phyloP scores from a whole-genome alignment of 2,329 filamentous ascomycete species.

The Aureobasidium zeae region DNA sequence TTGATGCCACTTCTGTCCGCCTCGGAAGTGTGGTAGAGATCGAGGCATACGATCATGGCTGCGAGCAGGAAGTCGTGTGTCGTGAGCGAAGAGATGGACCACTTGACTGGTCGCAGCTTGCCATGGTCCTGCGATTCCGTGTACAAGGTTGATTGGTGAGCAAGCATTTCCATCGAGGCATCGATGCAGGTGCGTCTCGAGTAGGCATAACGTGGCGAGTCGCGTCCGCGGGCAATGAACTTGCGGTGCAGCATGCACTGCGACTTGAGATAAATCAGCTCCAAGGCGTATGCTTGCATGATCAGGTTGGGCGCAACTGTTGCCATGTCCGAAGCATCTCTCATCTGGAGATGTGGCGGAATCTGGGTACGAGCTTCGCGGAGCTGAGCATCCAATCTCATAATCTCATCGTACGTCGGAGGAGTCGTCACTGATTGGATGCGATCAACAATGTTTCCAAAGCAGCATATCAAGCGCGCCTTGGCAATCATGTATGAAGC shows the following conservation, averaged over 20 bases:
- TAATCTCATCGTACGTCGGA: conserved; percentile 50
- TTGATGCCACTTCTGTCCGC: conserved; percentile 32
- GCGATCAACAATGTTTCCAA: conserved; percentile 62
- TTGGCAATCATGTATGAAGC: conserved; percentile 74
- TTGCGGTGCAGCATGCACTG: conserved; percentile 82
- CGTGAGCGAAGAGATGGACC: conserved; percentile 69
- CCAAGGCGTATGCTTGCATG: conserved; percentile 74
- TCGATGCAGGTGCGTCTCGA: conserved; percentile 79
- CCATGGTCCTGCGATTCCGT: conserved; percentile 64
- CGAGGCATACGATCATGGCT: conserved; percentile 73
- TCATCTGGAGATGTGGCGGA: conserved; percentile 67
- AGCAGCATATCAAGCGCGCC: conserved; percentile 55
- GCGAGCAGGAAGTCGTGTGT: conserved; percentile 80
- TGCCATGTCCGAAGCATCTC: conserved; percentile 2
- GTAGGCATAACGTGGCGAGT: conserved; percentile 73
- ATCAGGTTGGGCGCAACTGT: conserved; percentile 50
- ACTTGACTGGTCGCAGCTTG: conserved; percentile 62
- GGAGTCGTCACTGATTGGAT: conserved; percentile 53
- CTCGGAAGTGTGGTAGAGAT: conserved; percentile 62
- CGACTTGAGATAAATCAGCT: conserved; percentile 80
- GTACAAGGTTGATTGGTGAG: conserved; percentile 66
- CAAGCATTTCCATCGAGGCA: conserved; percentile 71
- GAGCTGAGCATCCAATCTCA: conserved; percentile 51
- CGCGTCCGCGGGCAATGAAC: conserved; percentile 67
- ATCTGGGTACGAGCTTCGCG: conserved; percentile 54